Percentiles rank a stretch among this genome's conserved stretches.
These are phyloP conservation scores for Cornus controversa DNA, from an alignment of 148 eudicot genomes.

Conservation along the genomic window DNA sequence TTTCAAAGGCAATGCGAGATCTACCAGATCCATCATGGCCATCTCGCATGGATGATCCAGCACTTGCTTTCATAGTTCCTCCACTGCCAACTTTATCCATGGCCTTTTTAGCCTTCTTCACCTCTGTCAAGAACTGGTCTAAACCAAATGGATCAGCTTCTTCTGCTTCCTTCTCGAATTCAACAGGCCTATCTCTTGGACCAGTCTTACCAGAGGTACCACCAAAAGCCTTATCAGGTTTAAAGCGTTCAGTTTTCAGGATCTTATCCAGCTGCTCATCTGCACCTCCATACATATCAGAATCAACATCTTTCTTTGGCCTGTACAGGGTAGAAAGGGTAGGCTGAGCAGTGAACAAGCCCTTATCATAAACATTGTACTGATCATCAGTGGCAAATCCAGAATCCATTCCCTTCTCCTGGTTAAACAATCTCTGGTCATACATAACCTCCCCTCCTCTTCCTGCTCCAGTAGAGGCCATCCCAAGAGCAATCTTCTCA, in stretches of 20 bases:
- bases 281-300: slow-evolving; percentile 72
- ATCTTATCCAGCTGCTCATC: slow-evolving; percentile 81
- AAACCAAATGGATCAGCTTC: slow-evolving; percentile 87
- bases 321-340: slow-evolving; percentile 70
- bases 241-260: slow-evolving; percentile 69
- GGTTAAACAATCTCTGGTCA: slow-evolving; percentile 82
- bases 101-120: slow-evolving; percentile 71
- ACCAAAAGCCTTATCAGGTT: slow-evolving; percentile 66
- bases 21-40: slow-evolving; percentile 61
- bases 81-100: slow-evolving; percentile 68
- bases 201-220: slow-evolving; percentile 66
- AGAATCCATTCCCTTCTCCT: slow-evolving; percentile 87
- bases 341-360: slow-evolving; percentile 74
- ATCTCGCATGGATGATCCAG: slow-evolving; percentile 64
- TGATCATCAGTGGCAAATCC: slow-evolving; percentile 90
- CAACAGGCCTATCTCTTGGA: slow-evolving; percentile 71
- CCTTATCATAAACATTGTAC: slow-evolving; percentile 79
- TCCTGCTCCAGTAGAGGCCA: slow-evolving; percentile 61
- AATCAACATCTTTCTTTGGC: slow-evolving; percentile 72
- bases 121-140: slow-evolving; percentile 74
- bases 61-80: slow-evolving; percentile 79
- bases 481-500: slow-evolving; percentile 89
- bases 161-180: slow-evolving; percentile 71
- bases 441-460: slow-evolving; percentile 82
- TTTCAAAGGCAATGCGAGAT: slow-evolving; percentile 56